Base-by-base conservation (phyloP, 1,284 basidiomycete genomes). In the Testicularia cyperi region DNA sequence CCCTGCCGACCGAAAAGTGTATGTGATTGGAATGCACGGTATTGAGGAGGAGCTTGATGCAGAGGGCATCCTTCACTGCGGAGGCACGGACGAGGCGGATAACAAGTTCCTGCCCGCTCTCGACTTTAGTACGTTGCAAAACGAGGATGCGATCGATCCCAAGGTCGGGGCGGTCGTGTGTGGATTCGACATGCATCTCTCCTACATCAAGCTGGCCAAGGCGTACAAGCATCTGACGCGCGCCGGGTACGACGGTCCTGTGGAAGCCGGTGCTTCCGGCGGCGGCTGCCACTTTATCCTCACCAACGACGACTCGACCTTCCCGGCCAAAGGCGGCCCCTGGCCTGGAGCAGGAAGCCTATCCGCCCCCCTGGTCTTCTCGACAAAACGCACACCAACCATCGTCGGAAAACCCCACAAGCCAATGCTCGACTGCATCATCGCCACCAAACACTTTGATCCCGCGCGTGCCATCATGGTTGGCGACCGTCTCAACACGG, bases 351-450 rank as follows among this genome's bases (percentile, higher is more conserved):
- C 90, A 10, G 94, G 95, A 2, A 80, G 88, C 3, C 81, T 96
- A 62, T 88, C 86, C 36, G 86, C 89, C 0, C 88, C 91, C 2
- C 80, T 99, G 39, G 81, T 86, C 19, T 88, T 82, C 65, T 85
- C 90, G 1, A 79, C 88, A 19, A 85, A 78, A 69, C 43, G 85
- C 25, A 72, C 69, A 48, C 90, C 92, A 0, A 79, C 88, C 1
- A 83, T 86, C 44, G 88, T 92, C 35, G 94, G 94, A 15, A 98
- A 98, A 78, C 95, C 94, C 12, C 84, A 89, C 62, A 84, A 82
- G 71, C 87, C 86, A 22, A 94, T 98, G 88, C 80, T 98, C 62
- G 92, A 97, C 75, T 91, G 90, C 74, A 92, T 98, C 77, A 85
- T 87, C 64, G 88, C 90, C n/a, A 92, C 92, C 18, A 62, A 62